These are phyloP conservation scores for Rosa lucieae DNA, from an alignment of 306 rosid species.

Conservation along the genomic window DNA sequence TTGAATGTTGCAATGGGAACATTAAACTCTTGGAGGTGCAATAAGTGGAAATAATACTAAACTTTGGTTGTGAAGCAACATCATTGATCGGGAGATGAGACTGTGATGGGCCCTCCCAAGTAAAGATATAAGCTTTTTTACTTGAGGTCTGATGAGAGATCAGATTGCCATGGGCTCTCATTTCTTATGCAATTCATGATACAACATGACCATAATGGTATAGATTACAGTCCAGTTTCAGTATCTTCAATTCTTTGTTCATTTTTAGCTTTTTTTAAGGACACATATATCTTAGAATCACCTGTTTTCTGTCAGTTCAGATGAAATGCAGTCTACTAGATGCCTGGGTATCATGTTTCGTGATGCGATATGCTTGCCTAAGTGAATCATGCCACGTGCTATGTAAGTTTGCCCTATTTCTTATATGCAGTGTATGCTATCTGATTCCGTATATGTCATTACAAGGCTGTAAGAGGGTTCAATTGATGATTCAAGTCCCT, in stretches of 20 bases:
- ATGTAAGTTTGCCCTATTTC: slow-evolving; percentile 5
- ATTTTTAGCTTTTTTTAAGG: background rate
- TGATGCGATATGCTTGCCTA: background rate
- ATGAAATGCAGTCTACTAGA: slow-evolving; percentile 1
- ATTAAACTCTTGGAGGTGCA: slow-evolving; percentile 37
- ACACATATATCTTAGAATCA: background rate
- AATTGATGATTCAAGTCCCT: background rate
- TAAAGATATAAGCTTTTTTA: background rate
- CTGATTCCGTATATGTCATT: background rate
- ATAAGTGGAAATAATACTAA: slow-evolving; percentile 22
- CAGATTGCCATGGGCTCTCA: background rate
- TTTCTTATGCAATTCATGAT: background rate
- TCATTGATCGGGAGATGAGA: background rate
- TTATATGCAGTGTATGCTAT: background rate
- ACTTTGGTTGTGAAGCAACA: background rate
- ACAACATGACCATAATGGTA: background rate
- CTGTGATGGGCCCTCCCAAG: background rate
- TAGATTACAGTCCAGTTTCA: background rate
- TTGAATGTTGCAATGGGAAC: slow-evolving; percentile 42
- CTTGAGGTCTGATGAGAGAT: slow-evolving; percentile 8
- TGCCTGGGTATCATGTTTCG: slow-evolving; percentile 6
- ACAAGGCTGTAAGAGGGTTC: background rate
- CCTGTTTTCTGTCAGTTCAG: background rate
- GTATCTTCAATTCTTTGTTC: background rate
- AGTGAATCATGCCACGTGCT: background rate